These are phyloP conservation scores for Eimeria sp. DNA, from an alignment of 169 alveolate genomes.

Conservation along the genomic window DNA sequence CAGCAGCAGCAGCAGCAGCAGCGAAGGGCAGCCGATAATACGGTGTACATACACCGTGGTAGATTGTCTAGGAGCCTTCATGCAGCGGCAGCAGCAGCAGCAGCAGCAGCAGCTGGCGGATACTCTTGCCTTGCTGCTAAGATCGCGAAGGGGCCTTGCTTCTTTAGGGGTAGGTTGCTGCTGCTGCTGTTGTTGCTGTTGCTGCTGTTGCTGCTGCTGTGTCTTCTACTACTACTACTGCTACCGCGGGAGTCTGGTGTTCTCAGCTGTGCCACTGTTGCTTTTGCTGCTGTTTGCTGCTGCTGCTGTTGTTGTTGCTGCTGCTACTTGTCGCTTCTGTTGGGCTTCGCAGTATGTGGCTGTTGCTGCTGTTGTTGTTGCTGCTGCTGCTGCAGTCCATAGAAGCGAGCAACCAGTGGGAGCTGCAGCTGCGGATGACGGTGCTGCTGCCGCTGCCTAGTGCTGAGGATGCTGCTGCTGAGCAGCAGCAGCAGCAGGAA, in stretches of 20 bases:
- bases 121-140: slow-evolving; percentile 1
- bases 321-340: background rate
- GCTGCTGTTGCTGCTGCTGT: slow-evolving; percentile 18
- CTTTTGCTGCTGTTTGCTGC: background rate
- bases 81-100: slow-evolving; percentile 42
- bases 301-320: background rate
- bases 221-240: background rate
- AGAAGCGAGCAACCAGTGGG: slow-evolving; percentile 9
- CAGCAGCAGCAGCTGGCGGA: slow-evolving; percentile 42
- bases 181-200: background rate
- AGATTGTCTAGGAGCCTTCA: slow-evolving; percentile 31
- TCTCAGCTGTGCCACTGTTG: background rate
- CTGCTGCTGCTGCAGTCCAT: slow-evolving; percentile 17
- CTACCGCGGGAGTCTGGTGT: background rate
- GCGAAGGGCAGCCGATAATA: background rate
- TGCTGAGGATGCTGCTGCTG: background rate
- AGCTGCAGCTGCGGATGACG: slow-evolving; percentile 44
- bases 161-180: background rate
- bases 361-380: background rate
- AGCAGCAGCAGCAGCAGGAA: background rate
- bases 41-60: slow-evolving; percentile 39
- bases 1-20: slow-evolving; percentile 33
- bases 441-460: slow-evolving; percentile 14
- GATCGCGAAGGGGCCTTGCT: slow-evolving; percentile 29
- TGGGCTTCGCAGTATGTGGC: background rate